These are phyloP conservation scores for Atalantia buxifolia DNA, from an alignment of 345 rosid genomes.

Conservation along the genomic window DNA sequence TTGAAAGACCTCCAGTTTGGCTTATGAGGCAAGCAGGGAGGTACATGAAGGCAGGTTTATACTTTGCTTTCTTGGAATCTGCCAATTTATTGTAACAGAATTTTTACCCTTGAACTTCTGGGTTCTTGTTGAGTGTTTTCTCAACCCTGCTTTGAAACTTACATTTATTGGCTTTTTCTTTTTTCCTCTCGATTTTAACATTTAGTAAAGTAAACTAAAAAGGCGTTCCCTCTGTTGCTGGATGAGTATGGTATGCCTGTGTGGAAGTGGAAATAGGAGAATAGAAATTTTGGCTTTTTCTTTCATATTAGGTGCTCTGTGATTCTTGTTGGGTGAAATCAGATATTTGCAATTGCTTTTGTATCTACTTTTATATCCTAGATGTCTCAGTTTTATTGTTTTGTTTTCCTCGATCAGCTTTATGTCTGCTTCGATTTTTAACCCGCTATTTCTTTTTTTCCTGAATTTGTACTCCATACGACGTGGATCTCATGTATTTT, in stretches of 20 bases:
- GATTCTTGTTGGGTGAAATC: neutral
- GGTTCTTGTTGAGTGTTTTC: neutral
- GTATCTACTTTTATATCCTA: neutral
- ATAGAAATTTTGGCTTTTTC: neutral
- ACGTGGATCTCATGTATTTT: slow-evolving; percentile 8
- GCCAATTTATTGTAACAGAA: neutral
- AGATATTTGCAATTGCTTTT: neutral
- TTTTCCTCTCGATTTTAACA: neutral
- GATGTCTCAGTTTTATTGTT: neutral
- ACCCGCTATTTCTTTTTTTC: neutral
- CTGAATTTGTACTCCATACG: neutral
- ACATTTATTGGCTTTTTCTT: neutral
- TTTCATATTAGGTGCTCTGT: neutral
- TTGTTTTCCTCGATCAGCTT: neutral
- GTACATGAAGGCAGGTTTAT: slow-evolving; percentile 94
- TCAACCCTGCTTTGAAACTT: neutral
- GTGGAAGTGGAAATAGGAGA: neutral
- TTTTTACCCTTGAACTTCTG: neutral
- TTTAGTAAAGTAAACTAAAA: neutral
- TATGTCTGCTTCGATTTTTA: slow-evolving; percentile 1
- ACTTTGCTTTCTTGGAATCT: neutral
- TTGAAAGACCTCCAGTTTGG: slow-evolving; percentile 99
- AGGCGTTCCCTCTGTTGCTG: neutral
- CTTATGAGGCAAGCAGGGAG: slow-evolving; percentile 99
- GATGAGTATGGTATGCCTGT: neutral